These are phyloP conservation scores for Pterulicium gracile DNA, from an alignment of 1,284 basidiomycete species.

Conservation along the genomic window DNA sequence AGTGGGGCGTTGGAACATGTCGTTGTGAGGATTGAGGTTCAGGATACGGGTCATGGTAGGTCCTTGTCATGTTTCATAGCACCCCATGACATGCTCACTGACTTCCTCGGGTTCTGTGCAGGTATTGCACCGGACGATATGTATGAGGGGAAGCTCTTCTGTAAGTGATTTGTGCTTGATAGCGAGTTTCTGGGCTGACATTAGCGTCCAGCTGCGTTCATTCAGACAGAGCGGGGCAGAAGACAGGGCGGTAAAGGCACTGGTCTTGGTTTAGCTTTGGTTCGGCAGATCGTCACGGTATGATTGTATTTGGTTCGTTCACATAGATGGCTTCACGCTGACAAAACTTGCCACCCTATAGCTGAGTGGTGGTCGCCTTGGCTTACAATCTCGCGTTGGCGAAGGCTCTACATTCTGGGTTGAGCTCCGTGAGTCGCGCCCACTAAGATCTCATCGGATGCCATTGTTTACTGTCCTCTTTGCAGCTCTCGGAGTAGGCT, in stretches of 20 bases:
- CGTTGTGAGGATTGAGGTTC: constrained; percentile 60
- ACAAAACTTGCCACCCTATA: constrained; percentile 12
- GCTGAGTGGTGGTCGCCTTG: constrained; percentile 50
- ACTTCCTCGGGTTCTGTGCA: constrained; percentile 15
- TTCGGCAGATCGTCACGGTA: constrained; percentile 52
- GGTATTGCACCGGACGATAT: constrained; percentile 20
- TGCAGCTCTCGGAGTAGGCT: constrained; percentile 1
- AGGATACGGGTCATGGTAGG: constrained; percentile 39
- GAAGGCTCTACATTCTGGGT: constrained; percentile 52
- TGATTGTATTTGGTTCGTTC: neutral
- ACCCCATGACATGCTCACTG: too few species aligned
- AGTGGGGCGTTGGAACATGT: constrained; percentile 30
- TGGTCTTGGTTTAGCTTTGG: constrained; percentile 56
- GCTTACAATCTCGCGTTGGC: constrained; percentile 37
- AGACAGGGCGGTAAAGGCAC: constrained; percentile 61
- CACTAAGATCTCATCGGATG: neutral
- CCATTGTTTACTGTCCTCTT: neutral
- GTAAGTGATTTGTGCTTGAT: neutral
- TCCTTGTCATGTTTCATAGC: neutral
- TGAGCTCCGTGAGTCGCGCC: constrained; percentile 29
- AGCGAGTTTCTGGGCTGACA: neutral
- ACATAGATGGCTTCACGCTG: too few species aligned
- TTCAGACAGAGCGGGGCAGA: constrained; percentile 48
- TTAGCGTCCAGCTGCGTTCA: constrained; percentile 28
- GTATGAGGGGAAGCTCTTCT: neutral